These are phyloP conservation scores for Tylopilus sp. DNA, from an alignment of 768 basidiomycete species.

Conservation along the genomic window DNA sequence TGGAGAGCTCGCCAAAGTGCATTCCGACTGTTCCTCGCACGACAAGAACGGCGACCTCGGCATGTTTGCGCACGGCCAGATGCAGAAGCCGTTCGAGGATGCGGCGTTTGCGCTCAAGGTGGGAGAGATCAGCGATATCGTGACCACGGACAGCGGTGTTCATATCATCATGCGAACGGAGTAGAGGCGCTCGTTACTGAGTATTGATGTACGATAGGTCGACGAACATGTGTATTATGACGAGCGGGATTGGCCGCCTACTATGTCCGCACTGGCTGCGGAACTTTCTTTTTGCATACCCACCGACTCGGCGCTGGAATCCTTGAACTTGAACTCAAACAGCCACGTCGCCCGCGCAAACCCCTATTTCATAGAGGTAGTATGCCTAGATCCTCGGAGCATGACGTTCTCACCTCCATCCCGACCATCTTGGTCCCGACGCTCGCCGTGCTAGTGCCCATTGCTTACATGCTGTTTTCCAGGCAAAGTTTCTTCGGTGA, in stretches of 20 bases:
- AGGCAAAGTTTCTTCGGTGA: constrained; percentile 9
- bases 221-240: not conserved
- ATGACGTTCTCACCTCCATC: constrained; percentile 1
- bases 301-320: too few relatives aligned
- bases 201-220: not conserved
- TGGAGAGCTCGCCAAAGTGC: constrained; percentile 62
- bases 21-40: constrained; percentile 93
- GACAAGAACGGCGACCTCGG: constrained; percentile 83
- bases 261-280: not conserved
- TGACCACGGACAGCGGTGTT: constrained; percentile 92
- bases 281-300: too few relatives aligned
- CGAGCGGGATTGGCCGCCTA: not conserved
- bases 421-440: constrained; percentile 10
- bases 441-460: constrained; percentile 7
- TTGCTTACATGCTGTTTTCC: constrained; percentile 16
- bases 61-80: constrained; percentile 78
- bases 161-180: constrained; percentile 89
- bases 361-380: too few relatives aligned
- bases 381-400: constrained; percentile 5
- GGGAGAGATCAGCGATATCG: constrained; percentile 75
- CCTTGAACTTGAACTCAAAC: too few relatives aligned
- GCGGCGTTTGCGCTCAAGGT: constrained; percentile 70
- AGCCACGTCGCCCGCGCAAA: too few relatives aligned
- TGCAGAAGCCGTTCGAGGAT: constrained; percentile 98
- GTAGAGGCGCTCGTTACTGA: constrained; percentile 24